These are phyloP conservation scores for Botrytis medusae DNA, from an alignment of 2,329 filamentous ascomycete species.

Conservation along the genomic window DNA sequence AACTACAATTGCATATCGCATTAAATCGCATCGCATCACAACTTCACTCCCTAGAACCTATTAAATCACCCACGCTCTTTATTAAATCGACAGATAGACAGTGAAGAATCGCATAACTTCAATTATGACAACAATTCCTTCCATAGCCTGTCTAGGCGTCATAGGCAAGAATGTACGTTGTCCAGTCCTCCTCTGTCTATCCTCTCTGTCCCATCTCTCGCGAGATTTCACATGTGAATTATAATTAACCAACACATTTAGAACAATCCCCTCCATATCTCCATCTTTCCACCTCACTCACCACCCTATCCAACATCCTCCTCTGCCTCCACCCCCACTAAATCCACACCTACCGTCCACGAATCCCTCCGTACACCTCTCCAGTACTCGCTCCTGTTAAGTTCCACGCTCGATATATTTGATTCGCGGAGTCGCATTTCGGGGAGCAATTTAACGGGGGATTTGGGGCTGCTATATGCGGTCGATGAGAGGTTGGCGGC, in stretches of 20 bases:
- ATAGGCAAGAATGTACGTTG: constrained; percentile 83
- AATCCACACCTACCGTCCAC: constrained; percentile 42
- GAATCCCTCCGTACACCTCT: constrained; percentile 67
- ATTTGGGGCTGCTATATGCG: constrained; percentile 88
- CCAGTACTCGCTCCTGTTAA: constrained; percentile 89
- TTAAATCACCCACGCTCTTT: background rate
- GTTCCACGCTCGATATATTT: constrained; percentile 90
- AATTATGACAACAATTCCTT: constrained; percentile 61
- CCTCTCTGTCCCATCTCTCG: background rate
- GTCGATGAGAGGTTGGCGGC: constrained; percentile 90
- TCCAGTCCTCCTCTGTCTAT: background rate
- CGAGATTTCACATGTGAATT: background rate
- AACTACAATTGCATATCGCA: background rate
- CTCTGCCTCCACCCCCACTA: constrained; percentile 39
- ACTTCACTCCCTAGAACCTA: background rate
- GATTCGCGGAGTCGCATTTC: constrained; percentile 61
- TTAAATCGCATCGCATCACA: background rate
- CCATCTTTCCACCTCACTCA: constrained; percentile 66
- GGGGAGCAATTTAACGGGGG: constrained; percentile 57
- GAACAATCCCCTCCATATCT: constrained; percentile 96
- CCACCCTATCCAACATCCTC: constrained; percentile 24
- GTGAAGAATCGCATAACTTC: background rate
- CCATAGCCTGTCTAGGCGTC: constrained; percentile 88
- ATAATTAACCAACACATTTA: constrained; percentile 43
- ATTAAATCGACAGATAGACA: background rate